Evolutionary conservation across 352 stramenopile species (phyloP), one percentile per base, ranked within the genome.

Genomic region (Thraustochytrium striatum): DNA sequence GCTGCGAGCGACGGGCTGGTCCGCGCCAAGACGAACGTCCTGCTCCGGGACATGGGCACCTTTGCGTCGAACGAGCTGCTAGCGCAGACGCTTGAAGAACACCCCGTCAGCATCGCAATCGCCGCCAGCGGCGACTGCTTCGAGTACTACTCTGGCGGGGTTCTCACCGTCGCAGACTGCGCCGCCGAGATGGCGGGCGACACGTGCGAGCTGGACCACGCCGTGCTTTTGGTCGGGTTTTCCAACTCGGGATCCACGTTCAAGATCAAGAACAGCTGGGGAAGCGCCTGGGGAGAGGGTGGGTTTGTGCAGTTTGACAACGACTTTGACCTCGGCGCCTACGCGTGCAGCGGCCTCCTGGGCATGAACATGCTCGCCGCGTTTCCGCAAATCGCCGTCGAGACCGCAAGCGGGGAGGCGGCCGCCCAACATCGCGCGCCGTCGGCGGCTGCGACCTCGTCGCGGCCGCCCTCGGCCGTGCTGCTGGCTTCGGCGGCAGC

Each of bases 181-280:
- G 83, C 83, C 21, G 85, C 43, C 11, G 32, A 19, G 28, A 75
- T 75, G 65, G 36, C 50, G 30, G 44, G 30, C 9, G 16, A 32
- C n/a, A 61, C 65, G 16, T 75, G 65, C 32, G 50, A 90, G 72
- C 89, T 87, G 43, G 87, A 87, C 73, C 82, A 88, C 61, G 79
- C 69, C 0, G 70, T 83, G 0, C 83, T 92, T 1, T 84, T 84
- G 0, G 87, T 92, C 28, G 88, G 88, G 7, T 91, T 87, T 44
- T 69, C 57, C 32, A 61, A 33, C 50, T 82, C 83, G 9, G 30
- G 85, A n/a, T 35, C 62, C 1, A 89, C 88, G 78, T 83, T 39
- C 16, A 87, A 87, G 57, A 84, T 92, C 57, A 90, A 90, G 81
- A 92, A 92, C 80, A 87, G 88, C 70, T 92, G 87, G 87, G 88